Percentiles rank a stretch among this genome's conserved stretches.
These are phyloP conservation scores for Solidago caesia DNA, from an alignment of 129 eudicot species.

Conservation along the genomic window DNA sequence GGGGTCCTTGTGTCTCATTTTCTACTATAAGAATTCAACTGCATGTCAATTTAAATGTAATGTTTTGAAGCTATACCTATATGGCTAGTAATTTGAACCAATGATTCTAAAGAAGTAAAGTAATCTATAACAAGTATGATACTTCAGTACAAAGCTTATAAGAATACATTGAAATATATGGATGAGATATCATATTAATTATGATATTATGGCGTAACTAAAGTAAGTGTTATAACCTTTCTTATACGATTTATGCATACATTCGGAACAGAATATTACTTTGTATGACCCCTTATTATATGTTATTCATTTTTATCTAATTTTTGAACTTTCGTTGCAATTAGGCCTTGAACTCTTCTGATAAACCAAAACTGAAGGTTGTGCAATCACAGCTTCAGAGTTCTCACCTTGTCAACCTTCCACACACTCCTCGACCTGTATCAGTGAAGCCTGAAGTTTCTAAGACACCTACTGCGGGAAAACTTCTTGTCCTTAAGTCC, in stretches of 20 bases:
- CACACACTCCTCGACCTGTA: slow-evolving; percentile 55
- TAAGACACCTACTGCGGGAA: slow-evolving; percentile 52
- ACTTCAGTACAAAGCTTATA: neutral
- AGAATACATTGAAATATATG: neutral
- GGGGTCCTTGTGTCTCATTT: neutral
- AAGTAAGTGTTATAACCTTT: neutral
- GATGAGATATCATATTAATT: neutral
- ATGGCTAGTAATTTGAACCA: neutral
- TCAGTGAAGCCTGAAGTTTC: slow-evolving; percentile 47
- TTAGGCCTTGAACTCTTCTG: slow-evolving; percentile 62
- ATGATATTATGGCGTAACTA: neutral
- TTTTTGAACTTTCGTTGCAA: neutral
- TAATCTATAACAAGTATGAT: neutral
- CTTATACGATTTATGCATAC: neutral
- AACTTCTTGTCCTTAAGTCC: slow-evolving; percentile 77
- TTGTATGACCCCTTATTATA: neutral
- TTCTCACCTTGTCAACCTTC: slow-evolving; percentile 38
- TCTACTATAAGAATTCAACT: neutral
- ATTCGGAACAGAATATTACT: neutral
- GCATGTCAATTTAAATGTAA: neutral
- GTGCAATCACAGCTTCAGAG: slow-evolving; percentile 51
- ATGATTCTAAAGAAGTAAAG: neutral
- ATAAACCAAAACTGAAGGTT: slow-evolving; percentile 60
- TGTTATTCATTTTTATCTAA: neutral
- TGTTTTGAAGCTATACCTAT: neutral